Conservation (phyloP, 2,329 filamentous ascomycete species). For the Thermothelomyces thermophilus region DNA sequence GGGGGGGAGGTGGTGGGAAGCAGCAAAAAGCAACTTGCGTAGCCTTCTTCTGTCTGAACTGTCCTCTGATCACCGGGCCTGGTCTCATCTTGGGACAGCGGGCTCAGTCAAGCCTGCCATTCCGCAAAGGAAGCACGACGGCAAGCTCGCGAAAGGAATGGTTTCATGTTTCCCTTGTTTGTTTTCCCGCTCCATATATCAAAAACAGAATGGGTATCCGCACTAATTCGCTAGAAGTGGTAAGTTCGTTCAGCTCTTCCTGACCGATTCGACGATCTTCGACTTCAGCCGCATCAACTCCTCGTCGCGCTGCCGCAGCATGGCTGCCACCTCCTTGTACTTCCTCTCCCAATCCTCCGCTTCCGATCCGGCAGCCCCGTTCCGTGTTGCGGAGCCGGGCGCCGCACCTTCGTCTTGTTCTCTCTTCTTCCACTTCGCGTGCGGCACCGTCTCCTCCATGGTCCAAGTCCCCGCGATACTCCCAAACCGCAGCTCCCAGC, state of each 20-base stretch:
- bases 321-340: constrained; percentile 52
- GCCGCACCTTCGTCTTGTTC: not conserved
- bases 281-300: constrained; percentile 40
- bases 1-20: no score
- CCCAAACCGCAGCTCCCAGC: constrained; percentile 52
- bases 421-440: constrained; percentile 34
- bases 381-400: not conserved
- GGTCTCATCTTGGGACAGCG: no score
- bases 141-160: no score
- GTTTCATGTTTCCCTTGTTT: no score
- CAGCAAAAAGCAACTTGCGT: no score
- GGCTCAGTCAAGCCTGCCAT: no score
- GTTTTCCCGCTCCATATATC: no score
- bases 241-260: constrained; percentile 6
- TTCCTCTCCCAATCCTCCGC: constrained; percentile 42
- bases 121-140: no score
- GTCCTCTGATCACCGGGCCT: no score
- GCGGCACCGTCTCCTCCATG: constrained; percentile 44
- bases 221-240: no score
- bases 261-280: constrained; percentile 36
- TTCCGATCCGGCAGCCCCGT: not conserved
- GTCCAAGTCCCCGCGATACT: constrained; percentile 46
- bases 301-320: constrained; percentile 53
- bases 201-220: no score
- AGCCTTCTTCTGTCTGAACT: no score